A percentile compares a stretch with the other conserved stretches of the same genome.
phyloP scores from a whole-genome alignment of 306 rosid genomes.

The Lathyrus tuberosus region DNA sequence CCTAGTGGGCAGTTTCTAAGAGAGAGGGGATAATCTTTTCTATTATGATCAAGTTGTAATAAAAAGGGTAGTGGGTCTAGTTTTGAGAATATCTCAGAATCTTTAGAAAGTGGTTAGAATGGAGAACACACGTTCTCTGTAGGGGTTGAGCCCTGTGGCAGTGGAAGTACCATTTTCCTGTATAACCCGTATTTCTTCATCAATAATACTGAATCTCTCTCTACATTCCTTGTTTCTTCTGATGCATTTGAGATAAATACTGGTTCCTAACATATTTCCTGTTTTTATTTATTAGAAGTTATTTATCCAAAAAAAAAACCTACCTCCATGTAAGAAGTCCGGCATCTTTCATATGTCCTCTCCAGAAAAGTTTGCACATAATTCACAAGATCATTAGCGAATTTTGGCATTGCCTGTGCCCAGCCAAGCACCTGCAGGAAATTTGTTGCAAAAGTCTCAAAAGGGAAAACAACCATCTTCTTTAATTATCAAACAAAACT shows the following conservation, averaged over 20 bases:
- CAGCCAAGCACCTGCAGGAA: constrained; percentile 91
- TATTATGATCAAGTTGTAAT: too few species aligned
- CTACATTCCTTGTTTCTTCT: too few species aligned
- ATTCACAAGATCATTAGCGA: constrained; percentile 86
- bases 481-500: constrained; percentile 36
- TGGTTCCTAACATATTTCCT: background rate
- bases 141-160: too few species aligned
- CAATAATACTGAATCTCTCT: too few species aligned
- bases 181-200: background rate
- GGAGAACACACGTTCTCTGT: too few species aligned
- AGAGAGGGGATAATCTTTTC: too few species aligned
- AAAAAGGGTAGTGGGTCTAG: too few species aligned
- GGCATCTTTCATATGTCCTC: constrained; percentile 95
- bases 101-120: too few species aligned
- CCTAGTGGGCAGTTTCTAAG: too few species aligned
- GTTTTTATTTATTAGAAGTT: background rate
- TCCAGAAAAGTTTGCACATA: constrained; percentile 96
- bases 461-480: constrained; percentile 26
- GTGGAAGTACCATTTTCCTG: too few species aligned
- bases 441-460: constrained; percentile 34
- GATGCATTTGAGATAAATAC: too few species aligned
- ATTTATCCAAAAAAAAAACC: constrained; percentile 5
- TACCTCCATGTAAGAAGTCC: constrained; percentile 99
- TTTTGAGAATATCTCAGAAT: too few species aligned
- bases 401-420: constrained; percentile 99